A percentile compares a stretch with the other conserved stretches of the same genome.
These are phyloP conservation scores for Trypanosoma theileri DNA, from an alignment of 208 protist species.

Conservation along the genomic window DNA sequence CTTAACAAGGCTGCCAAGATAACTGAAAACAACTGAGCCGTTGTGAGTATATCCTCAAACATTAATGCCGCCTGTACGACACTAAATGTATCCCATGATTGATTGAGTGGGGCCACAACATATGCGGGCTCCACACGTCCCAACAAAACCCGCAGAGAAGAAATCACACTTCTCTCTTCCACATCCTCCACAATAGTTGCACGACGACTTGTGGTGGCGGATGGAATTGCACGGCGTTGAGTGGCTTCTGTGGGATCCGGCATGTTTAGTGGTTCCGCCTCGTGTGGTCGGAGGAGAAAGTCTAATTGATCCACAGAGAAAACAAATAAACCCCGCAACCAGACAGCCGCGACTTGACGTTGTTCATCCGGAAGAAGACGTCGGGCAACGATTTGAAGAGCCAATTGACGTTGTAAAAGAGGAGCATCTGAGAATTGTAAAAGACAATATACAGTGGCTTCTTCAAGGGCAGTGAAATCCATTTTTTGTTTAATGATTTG, in stretches of 20 bases:
- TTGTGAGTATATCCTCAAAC: slow-evolving; percentile 21
- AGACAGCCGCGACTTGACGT: slow-evolving; percentile 34
- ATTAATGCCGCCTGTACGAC: slow-evolving; percentile 62
- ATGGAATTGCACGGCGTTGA: background rate
- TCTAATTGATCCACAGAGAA: slow-evolving; percentile 31
- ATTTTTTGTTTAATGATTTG: slow-evolving; percentile 9
- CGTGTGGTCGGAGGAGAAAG: slow-evolving; percentile 17
- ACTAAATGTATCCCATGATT: slow-evolving; percentile 59
- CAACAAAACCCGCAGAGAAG: slow-evolving; percentile 42
- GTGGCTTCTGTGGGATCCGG: slow-evolving; percentile 7
- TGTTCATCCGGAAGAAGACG: slow-evolving; percentile 49
- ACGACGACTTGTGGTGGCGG: background rate
- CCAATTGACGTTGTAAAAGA: slow-evolving; percentile 40
- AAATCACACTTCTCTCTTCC: background rate
- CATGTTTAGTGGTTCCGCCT: background rate
- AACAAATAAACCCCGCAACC: slow-evolving; percentile 37
- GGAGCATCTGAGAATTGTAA: slow-evolving; percentile 26
- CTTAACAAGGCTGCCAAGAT: slow-evolving; percentile 57
- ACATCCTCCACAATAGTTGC: background rate
- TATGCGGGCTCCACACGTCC: slow-evolving; percentile 60
- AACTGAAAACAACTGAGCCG: slow-evolving; percentile 37
- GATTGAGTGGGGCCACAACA: slow-evolving; percentile 60
- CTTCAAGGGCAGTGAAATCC: slow-evolving; percentile 27
- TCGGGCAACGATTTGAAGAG: slow-evolving; percentile 45
- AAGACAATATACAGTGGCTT: slow-evolving; percentile 27